Evolutionary conservation across 2,329 filamentous ascomycete genomes (phyloP).

Genomic region (Phaeosphaeria sp.): DNA sequence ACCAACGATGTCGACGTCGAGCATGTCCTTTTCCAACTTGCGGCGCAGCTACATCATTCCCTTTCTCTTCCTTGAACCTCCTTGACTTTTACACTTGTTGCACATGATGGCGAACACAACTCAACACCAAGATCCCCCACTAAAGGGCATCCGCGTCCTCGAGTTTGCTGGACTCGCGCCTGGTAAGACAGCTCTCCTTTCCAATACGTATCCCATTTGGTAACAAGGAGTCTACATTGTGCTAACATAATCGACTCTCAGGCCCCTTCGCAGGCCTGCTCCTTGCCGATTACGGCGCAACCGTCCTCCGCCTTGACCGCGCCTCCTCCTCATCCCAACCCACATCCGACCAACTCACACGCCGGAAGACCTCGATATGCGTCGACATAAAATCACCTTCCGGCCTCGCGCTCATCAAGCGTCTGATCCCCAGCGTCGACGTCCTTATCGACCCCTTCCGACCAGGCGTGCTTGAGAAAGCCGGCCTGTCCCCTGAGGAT

Average conservation of each 20-base stretch:
- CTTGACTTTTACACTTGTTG: neutral
- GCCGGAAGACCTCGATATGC: conserved; percentile 80
- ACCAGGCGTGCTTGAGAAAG: conserved; percentile 85
- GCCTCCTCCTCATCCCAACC: conserved; percentile 55
- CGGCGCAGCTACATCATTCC: neutral
- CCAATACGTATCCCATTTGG: too few relatives aligned
- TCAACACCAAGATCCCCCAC: conserved; percentile 52
- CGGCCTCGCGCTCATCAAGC: conserved; percentile 71
- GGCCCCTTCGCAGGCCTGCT: conserved; percentile 86
- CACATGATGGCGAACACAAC: conserved; percentile 27
- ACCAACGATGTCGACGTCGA: conserved; percentile 40
- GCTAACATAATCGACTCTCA: too few relatives aligned
- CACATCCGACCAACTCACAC: conserved; percentile 76
- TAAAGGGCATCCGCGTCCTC: conserved; percentile 66
- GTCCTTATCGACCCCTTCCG: conserved; percentile 93
- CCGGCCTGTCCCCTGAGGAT: conserved; percentile 74
- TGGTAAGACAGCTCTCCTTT: conserved; percentile 51
- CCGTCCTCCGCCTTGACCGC: conserved; percentile 85
- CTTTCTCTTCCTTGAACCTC: neutral
- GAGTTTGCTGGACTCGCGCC: conserved; percentile 70
- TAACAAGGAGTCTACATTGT: too few relatives aligned
- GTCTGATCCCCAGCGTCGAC: conserved; percentile 70
- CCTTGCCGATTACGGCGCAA: conserved; percentile 85
- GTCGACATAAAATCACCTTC: conserved; percentile 75
- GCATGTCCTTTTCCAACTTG: conserved; percentile 13